Percentiles rank a stretch among this genome's conserved stretches.
phyloP scores from a whole-genome alignment of 2,329 filamentous ascomycete species.

The Nothophoma quercina region DNA sequence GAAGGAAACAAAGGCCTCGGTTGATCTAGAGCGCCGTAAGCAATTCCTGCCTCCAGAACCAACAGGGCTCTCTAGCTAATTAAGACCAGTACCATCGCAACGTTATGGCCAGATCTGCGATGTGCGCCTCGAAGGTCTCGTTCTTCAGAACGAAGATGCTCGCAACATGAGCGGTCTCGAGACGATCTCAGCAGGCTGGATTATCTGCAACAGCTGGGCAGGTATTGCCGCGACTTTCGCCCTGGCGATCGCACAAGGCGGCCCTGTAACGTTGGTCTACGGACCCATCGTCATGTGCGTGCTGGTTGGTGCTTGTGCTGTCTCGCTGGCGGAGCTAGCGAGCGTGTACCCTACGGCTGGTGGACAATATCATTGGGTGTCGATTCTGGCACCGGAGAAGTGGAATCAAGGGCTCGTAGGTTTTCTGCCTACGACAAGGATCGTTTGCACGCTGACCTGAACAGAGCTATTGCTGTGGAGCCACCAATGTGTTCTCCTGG shows the following conservation, averaged over 20 bases:
- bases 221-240: conserved; percentile 25
- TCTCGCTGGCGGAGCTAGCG: conserved; percentile 37
- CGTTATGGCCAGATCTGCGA: conserved; percentile 15
- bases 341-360: conserved; percentile 43
- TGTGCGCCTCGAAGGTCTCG: conserved; percentile 17
- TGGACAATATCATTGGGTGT: conserved; percentile 32
- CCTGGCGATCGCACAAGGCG: conserved; percentile 21
- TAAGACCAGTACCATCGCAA: conserved; percentile 1
- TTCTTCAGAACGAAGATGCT: conserved; percentile 8
- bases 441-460: background rate
- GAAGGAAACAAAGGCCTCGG: background rate
- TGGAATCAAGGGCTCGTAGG: conserved; percentile 22
- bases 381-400: conserved; percentile 53
- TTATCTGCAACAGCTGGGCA: conserved; percentile 29
- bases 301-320: conserved; percentile 20
- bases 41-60: background rate
- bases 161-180: conserved; percentile 22
- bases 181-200: conserved; percentile 26
- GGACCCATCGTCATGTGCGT: conserved; percentile 26
- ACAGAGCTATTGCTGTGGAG: conserved; percentile 27
- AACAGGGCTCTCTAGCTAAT: background rate
- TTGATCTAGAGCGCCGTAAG: conserved; percentile 3
- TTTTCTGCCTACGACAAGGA: background rate
- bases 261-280: conserved; percentile 22
- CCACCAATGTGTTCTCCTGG: conserved; percentile 27